phyloP scores from a whole-genome alignment of 352 stramenopile genomes.

The Nothophytophthora sp. region DNA sequence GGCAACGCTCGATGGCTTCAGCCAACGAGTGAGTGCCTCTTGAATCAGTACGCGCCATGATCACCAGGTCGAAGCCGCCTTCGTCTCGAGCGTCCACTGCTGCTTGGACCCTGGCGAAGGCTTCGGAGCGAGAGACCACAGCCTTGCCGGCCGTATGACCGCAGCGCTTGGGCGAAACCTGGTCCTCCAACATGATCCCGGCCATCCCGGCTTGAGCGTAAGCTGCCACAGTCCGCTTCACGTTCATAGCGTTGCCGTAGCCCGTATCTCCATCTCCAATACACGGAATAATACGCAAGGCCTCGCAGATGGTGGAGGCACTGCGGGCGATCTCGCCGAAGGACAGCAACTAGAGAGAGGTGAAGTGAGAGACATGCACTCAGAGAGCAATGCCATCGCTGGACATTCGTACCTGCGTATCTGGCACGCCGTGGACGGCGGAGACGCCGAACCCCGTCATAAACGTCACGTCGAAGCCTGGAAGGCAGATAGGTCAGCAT shows the following conservation, averaged over 20 bases:
- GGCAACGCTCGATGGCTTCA: conserved; percentile 92
- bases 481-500: not conserved
- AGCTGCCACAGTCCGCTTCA: conserved; percentile 90
- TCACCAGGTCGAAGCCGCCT: conserved; percentile 90
- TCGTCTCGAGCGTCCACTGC: conserved; percentile 93
- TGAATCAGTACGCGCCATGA: conserved; percentile 94
- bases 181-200: conserved; percentile 95
- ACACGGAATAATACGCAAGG: conserved; percentile 52
- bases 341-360: conserved; percentile 38
- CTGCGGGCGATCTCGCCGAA: conserved; percentile 54
- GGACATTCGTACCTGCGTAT: conserved; percentile 70
- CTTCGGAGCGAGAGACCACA: conserved; percentile 87
- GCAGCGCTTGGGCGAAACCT: conserved; percentile 93
- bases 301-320: conserved; percentile 40
- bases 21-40: conserved; percentile 89
- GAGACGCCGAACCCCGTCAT: conserved; percentile 94
- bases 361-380: conserved; percentile 30
- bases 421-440: conserved; percentile 82
- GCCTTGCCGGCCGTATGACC: conserved; percentile 92
- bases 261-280: conserved; percentile 91
- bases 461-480: conserved; percentile 89
- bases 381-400: conserved; percentile 30
- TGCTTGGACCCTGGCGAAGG: conserved; percentile 82
- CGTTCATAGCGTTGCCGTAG: conserved; percentile 94
- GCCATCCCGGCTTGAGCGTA: conserved; percentile 92